phyloP scores from a whole-genome alignment of 1,284 basidiomycete genomes.

The Malassezia dermatis region DNA sequence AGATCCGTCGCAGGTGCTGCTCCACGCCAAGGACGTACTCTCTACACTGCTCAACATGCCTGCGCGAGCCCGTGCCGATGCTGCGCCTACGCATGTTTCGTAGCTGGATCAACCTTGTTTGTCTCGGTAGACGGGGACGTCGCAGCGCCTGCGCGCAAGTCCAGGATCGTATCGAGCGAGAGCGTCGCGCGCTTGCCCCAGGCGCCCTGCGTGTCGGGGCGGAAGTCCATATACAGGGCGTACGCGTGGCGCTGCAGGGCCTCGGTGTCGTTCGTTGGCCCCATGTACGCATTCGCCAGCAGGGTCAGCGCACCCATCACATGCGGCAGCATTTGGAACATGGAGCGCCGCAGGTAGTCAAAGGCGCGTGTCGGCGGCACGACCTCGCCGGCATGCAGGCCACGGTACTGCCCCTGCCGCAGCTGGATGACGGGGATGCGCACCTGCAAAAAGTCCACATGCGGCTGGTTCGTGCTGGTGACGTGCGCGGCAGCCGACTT shows the following conservation, averaged over 20 bases:
- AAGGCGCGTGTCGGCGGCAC: constrained; percentile 56
- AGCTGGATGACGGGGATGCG: constrained; percentile 76
- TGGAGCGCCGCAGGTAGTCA: constrained; percentile 33
- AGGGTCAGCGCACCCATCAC: constrained; percentile 38
- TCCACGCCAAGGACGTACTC: background rate
- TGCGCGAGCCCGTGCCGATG: background rate
- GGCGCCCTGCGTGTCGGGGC: constrained; percentile 41
- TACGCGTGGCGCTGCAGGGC: constrained; percentile 31
- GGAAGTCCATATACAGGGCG: constrained; percentile 36
- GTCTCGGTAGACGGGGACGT: background rate
- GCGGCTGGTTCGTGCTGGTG: constrained; percentile 69
- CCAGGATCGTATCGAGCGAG: constrained; percentile 33
- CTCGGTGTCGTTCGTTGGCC: constrained; percentile 15
- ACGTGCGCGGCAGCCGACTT: background rate
- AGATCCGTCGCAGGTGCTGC: background rate
- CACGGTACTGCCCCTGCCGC: constrained; percentile 64
- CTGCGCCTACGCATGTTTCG: background rate
- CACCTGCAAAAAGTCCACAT: constrained; percentile 77
- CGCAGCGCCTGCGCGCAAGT: constrained; percentile 10
- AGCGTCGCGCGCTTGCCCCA: constrained; percentile 42
- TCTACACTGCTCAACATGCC: background rate
- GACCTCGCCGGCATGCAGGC: constrained; percentile 63
- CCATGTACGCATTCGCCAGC: constrained; percentile 37
- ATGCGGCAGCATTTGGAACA: constrained; percentile 40
- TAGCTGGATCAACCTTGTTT: background rate